These are phyloP conservation scores for Sclerotinia nivalis DNA, from an alignment of 2,329 filamentous ascomycete species.

Conservation along the genomic window DNA sequence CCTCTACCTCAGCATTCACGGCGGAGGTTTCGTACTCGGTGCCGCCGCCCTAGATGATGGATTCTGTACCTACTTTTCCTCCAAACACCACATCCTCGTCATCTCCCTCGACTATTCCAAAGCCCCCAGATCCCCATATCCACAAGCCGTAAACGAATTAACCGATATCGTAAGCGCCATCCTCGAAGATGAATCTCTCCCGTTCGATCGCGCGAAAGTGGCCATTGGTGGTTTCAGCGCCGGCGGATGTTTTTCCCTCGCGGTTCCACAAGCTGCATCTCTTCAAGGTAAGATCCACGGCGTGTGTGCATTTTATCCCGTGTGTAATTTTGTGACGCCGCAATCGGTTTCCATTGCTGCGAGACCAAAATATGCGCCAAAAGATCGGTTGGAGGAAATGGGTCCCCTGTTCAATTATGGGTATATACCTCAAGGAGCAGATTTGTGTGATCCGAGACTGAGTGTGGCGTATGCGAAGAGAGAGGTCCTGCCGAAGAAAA, in stretches of 20 bases:
- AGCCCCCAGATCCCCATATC: slow-evolving; percentile 49
- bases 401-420: slow-evolving; percentile 28
- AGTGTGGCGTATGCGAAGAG: slow-evolving; percentile 28
- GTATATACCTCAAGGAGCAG: slow-evolving; percentile 28
- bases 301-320: slow-evolving; percentile 48
- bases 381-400: slow-evolving; percentile 26
- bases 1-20: slow-evolving; percentile 51
- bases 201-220: slow-evolving; percentile 47
- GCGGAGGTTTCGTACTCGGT: slow-evolving; percentile 51
- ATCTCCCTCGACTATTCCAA: slow-evolving; percentile 53
- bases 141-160: slow-evolving; percentile 47
- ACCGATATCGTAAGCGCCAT: slow-evolving; percentile 47
- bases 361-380: slow-evolving; percentile 32
- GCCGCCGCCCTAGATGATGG: slow-evolving; percentile 47
- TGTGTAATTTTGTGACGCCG: slow-evolving; percentile 44
- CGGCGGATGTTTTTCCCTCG: slow-evolving; percentile 51
- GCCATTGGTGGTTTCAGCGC: slow-evolving; percentile 52
- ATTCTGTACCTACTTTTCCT: slow-evolving; percentile 48
- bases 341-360: slow-evolving; percentile 36
- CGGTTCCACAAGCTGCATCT: slow-evolving; percentile 44
- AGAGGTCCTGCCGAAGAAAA: slow-evolving; percentile 27
- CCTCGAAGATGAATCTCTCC: slow-evolving; percentile 47
- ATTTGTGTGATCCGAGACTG: slow-evolving; percentile 32
- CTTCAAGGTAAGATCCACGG: slow-evolving; percentile 41
- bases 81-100: slow-evolving; percentile 46